Percentiles rank a stretch among this genome's conserved stretches.
Evolutionary conservation across 305 asterid genomes (phyloP).

Genomic region (Solanum hybrid): DNA sequence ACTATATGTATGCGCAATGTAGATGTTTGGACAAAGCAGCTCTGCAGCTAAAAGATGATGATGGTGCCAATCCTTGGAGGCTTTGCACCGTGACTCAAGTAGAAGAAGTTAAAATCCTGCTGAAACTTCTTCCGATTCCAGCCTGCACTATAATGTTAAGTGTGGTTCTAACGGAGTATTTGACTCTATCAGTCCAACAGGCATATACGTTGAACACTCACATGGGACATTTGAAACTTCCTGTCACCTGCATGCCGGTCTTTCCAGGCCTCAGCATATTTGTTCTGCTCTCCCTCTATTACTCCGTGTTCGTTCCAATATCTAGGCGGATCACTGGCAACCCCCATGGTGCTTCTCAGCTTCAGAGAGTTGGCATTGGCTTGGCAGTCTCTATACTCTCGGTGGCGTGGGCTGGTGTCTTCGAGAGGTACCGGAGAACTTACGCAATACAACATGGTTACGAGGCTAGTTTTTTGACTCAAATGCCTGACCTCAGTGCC

Average conservation of each 20-base stretch:
- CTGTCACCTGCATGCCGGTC: conserved; percentile 97
- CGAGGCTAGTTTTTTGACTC: conserved; percentile 65
- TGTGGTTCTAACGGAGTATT: conserved; percentile 65
- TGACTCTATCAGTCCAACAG: conserved; percentile 92
- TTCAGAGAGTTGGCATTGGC: conserved; percentile 91
- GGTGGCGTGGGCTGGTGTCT: conserved; percentile 75
- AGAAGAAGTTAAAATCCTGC: conserved; percentile 84
- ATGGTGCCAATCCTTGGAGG: conserved; percentile 49
- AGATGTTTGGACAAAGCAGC: conserved; percentile 96
- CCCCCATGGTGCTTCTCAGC: conserved; percentile 96
- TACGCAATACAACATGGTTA: conserved; percentile 68
- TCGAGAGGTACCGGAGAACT: conserved; percentile 77
- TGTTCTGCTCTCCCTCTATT: conserved; percentile 73
- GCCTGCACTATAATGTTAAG: conserved; percentile 81
- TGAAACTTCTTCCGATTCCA: conserved; percentile 72
- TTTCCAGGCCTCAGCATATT: conserved; percentile 95
- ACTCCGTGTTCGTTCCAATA: conserved; percentile 75
- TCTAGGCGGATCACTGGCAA: conserved; percentile 83
- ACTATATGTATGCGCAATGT: background rate
- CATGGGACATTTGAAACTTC: conserved; percentile 80
- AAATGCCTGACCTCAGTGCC: conserved; percentile 78
- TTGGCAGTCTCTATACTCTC: conserved; percentile 74
- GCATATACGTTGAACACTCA: conserved; percentile 88
- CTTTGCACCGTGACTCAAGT: conserved; percentile 99
- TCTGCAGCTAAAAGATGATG: conserved; percentile 77